Evolutionary conservation across 1,139 yeast species (phyloP).

Genomic region (Keqinozyma sinolaborantium): DNA sequence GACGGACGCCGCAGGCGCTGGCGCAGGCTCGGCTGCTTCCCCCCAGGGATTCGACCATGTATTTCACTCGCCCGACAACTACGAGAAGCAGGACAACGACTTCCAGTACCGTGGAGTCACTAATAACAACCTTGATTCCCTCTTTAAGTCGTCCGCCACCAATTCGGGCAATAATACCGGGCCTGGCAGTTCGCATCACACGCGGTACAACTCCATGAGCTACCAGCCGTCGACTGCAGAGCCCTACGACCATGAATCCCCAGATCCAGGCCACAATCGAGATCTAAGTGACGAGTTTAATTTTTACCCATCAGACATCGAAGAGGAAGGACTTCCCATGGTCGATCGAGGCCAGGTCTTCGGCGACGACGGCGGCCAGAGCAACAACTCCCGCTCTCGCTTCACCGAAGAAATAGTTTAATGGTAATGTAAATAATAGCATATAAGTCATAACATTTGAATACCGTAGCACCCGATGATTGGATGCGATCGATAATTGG

Average conservation of each 20-base stretch:
- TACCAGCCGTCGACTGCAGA: conserved; percentile 7
- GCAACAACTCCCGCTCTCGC: conserved; percentile 21
- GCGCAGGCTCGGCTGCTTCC: background rate
- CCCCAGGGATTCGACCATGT: conserved; percentile 9
- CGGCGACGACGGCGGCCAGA: conserved; percentile 13
- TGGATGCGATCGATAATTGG: no score
- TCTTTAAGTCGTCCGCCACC: conserved; percentile 27
- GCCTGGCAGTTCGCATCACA: conserved; percentile 9
- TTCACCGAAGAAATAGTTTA: conserved; percentile 20
- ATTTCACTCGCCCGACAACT: conserved; percentile 4
- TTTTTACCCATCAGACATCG: conserved; percentile 10
- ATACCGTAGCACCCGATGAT: no score
- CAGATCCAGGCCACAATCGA: conserved; percentile 2
- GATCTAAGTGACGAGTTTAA: conserved; percentile 11
- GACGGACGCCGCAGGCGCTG: conserved; percentile 7
- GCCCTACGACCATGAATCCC: conserved; percentile 8
- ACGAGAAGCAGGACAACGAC: conserved; percentile 21
- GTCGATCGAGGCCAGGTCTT: conserved; percentile 12
- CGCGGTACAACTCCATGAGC: conserved; percentile 11
- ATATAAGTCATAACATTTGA: no score
- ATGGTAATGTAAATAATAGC: background rate
- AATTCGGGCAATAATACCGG: conserved; percentile 22
- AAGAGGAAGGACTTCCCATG: conserved; percentile 9
- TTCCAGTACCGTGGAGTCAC: conserved; percentile 47
- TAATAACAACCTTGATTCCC: conserved; percentile 41